Base-by-base conservation (phyloP, 164 flowering plant species). In the Paratinospora sagittata region DNA sequence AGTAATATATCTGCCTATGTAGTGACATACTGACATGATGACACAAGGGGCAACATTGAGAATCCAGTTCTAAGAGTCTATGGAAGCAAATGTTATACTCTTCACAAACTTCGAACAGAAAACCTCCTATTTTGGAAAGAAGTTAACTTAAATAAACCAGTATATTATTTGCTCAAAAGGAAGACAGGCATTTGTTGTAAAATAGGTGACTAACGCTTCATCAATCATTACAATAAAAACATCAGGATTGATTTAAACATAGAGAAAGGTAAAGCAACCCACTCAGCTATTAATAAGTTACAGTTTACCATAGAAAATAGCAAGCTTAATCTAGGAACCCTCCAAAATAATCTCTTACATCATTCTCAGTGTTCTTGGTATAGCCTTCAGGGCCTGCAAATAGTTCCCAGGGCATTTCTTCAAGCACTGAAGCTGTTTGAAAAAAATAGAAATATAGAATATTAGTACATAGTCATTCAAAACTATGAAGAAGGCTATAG, bases 331-430 rank as follows among this genome's bases (percentile, higher is more conserved):
- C 24, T 61, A 60, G 17, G 34, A 65, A 58, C 19, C 43, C 65
- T 60, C 62, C 45, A n/a, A 43, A 45, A 39, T 12, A 17, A 80
- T 60, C 41, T n/a, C 94, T 84, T 85, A 95, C 98, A 95, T 95
- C 98, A 95, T 92, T 80, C 98, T 87, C 80, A 90, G 78, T 69
- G 98, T 95, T 76, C 98, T 88, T 21, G 98, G 98, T 66, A 95
- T 86, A 66, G 90, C 88, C 81, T 84, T 87, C 75, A 95, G 79
- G 63, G 98, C 98, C 74, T 88, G 93, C 78, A 91, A 77, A 81
- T 84, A 84, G 82, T 92, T 92, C 47, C 94, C 96, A 68, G 97
- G 97, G 84, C 80, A 83, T 77, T 88, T 90, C 75, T 85, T 91
- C 81, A 95, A 78, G 76, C 90, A 85, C 73, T 86, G 93, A 72